These are phyloP conservation scores for Testicularia cyperi DNA, from an alignment of 1,284 basidiomycete genomes.

Conservation along the genomic window DNA sequence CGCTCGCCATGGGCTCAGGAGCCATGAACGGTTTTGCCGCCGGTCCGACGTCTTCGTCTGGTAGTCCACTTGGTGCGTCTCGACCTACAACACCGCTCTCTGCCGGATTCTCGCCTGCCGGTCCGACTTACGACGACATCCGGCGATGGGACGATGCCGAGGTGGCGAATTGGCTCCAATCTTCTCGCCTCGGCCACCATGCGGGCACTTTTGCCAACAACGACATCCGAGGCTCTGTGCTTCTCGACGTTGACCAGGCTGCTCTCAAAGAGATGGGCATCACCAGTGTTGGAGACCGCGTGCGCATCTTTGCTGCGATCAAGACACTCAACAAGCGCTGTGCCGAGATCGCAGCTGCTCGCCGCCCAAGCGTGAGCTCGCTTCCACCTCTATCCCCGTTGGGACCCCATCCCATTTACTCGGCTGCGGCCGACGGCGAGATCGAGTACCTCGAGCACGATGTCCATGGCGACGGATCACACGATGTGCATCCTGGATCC, in stretches of 20 bases:
- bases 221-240: constrained; percentile 53
- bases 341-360: constrained; percentile 18
- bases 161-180: constrained; percentile 46
- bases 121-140: constrained; percentile 31
- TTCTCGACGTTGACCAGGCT: constrained; percentile 53
- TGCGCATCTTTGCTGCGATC: constrained; percentile 55
- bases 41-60: constrained; percentile 23
- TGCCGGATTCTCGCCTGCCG: constrained; percentile 13
- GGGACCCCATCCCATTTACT: constrained; percentile 2
- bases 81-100: constrained; percentile 34
- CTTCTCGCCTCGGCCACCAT: constrained; percentile 40
- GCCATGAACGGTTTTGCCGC: constrained; percentile 10
- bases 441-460: constrained; percentile 39
- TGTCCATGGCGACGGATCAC: constrained; percentile 6
- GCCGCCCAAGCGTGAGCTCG: constrained; percentile 16
- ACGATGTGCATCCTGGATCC: constrained; percentile 1
- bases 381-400: constrained; percentile 20
- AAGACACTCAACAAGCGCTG: constrained; percentile 52
- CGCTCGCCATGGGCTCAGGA: constrained; percentile 33
- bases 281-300: constrained; percentile 51
- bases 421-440: constrained; percentile 24
- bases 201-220: constrained; percentile 41
- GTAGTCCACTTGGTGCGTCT: constrained; percentile 19
- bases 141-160: constrained; percentile 35
- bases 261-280: constrained; percentile 58